Evolutionary conservation across 1,284 basidiomycete species (phyloP), one percentile per base, ranked within the genome.

Genomic region (Coriolopsis trogii): DNA sequence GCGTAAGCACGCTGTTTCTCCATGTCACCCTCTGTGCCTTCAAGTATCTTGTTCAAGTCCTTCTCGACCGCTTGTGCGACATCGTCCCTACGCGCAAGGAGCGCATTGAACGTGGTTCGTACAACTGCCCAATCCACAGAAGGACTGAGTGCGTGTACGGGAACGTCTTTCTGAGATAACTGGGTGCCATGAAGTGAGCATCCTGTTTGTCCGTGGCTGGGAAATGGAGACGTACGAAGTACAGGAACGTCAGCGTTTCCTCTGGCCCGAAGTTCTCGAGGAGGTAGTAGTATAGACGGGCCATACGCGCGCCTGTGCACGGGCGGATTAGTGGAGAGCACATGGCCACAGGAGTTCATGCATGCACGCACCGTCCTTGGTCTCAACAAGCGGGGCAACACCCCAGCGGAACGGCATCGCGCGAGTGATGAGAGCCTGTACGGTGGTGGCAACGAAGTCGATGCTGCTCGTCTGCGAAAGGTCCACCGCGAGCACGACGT

Each of bases 401-500:
- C 94, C 95, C 67, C 93, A 93, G 28, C 90, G 77, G 58, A 94
- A 80, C 0, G 93, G 91, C 36, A 92, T 75, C 15, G 77, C 79
- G 37, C 91, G 78, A 29, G 81, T 72, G 44, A 97, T 84, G 65
- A 94, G 84, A 43, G 76, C 80, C 16, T 78, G 76, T 34, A 95
- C 76, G 0, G 87, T 71, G 1, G 77, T 78, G 2, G 77, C 74
- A 39, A 96, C 72, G 59, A 90, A 84, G 16, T 82, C 75, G 3
- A 94, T 59, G 30, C 78, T 81, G 5, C 73, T 70, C 0, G 77
- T 72, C 37, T 81, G 78, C 1, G 91, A 85, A 2, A 97, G 76
- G 67, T 97, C 94, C 16, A 95, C 72, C 1, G 85, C 80, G 7
- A 95, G 73, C 38, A 97, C 74, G 52, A 90, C 72, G 64, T 97